These are phyloP conservation scores for Melanogaster broomeanus DNA, from an alignment of 768 basidiomycete genomes.

Conservation along the genomic window DNA sequence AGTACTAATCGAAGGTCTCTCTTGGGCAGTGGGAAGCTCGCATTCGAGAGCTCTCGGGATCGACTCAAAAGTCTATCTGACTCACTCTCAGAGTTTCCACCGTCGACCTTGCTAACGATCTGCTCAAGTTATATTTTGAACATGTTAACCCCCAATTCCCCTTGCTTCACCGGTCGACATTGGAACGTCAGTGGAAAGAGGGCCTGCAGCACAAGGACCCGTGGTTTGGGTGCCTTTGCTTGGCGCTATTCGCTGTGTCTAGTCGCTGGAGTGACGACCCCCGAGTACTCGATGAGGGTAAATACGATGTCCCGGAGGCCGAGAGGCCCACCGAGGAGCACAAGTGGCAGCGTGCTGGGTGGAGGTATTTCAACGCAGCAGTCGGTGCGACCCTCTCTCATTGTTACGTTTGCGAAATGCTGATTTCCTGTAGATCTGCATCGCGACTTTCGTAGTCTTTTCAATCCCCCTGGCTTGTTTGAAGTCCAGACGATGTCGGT, in stretches of 20 bases:
- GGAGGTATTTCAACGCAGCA: slow-evolving; percentile 60
- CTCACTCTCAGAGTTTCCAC: slow-evolving; percentile 55
- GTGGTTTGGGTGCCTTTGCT: slow-evolving; percentile 62
- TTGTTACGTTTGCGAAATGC: not conserved
- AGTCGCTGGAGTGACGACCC: slow-evolving; percentile 66
- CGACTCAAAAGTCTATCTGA: slow-evolving; percentile 27
- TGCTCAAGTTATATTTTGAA: slow-evolving; percentile 72
- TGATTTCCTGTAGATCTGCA: slow-evolving; percentile 46
- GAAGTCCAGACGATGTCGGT: slow-evolving; percentile 62
- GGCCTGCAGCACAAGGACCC: slow-evolving; percentile 53
- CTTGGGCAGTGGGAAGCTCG: slow-evolving; percentile 56
- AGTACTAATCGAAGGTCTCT: not conserved
- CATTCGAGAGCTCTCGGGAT: slow-evolving; percentile 48
- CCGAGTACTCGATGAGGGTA: slow-evolving; percentile 48
- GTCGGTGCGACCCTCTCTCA: slow-evolving; percentile 39
- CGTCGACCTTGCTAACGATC: slow-evolving; percentile 54
- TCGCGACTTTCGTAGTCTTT: slow-evolving; percentile 48
- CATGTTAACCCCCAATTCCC: slow-evolving; percentile 62
- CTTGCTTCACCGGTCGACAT: slow-evolving; percentile 71
- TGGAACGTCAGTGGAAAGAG: slow-evolving; percentile 59
- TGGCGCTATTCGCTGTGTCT: slow-evolving; percentile 68
- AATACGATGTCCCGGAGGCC: slow-evolving; percentile 21
- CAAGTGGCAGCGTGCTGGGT: slow-evolving; percentile 58
- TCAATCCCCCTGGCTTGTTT: slow-evolving; percentile 59
- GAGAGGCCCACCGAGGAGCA: slow-evolving; percentile 27